Base-by-base conservation (phyloP, 148 eudicot species). In the Tetragonia tetragonoides region DNA sequence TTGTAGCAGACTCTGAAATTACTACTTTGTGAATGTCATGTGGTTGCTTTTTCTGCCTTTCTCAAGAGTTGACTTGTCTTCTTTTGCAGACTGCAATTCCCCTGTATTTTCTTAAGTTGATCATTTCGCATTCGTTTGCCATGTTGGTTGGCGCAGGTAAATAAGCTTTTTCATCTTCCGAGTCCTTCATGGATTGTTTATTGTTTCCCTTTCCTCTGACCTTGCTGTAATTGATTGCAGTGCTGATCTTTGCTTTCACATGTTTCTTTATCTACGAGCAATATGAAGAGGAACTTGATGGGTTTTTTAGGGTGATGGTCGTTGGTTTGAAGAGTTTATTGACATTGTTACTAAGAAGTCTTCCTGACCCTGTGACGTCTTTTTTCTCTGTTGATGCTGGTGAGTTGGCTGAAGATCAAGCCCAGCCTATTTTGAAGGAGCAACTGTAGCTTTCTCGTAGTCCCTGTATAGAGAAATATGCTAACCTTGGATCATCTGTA, bases 261-360 rank as follows among this genome's bases (percentile, higher is more conserved):
- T 77, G 82, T 12, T 90, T 93, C 85, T 91, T 85, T 76, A 85
- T 87, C 76, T 95, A 91, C 67, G 97, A 95, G 86, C 99, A 95
- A 91, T 90, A 93, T 20, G 94, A 95, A 75, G 89, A 83, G 54
- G 90, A 89, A 83, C 69, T 82, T 11, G 84, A 82, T 51, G 61
- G 37, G 15, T 39, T 41, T 61, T 38, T 78, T 53, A 61, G 75
- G 78, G 66, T 82, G 56, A 14, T 68, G 38, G 18, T 34, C 39
- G 68, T 68, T 41, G 38, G 68, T 68, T 65, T 67, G 21, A 82
- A 78, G 81, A 74, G 78, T 68, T 73, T 46, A 49, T 46, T 62
- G 71, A 38, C 66, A 18, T 74, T 82, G 66, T 74, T 82, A 71
- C 16, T 82, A 68, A 78, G 75, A 73, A 73, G 78, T 74, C 84